A percentile compares a stretch with the other conserved stretches of the same genome.
Evolutionary conservation across 352 stramenopile genomes (phyloP).

Genomic region (Pythium sukuiense): DNA sequence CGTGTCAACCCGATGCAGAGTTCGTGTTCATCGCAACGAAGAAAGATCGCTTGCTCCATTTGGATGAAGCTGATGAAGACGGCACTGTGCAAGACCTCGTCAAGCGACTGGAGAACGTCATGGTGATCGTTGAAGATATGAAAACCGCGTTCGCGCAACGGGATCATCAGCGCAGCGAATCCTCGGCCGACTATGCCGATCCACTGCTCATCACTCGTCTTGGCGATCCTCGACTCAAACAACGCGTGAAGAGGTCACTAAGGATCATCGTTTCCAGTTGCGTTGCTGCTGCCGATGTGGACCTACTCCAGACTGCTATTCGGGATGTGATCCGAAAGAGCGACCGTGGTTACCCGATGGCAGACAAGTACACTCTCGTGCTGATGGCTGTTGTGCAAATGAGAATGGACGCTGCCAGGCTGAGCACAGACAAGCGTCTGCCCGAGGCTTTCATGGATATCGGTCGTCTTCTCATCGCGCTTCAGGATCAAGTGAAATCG

Average conservation of each 20-base stretch:
- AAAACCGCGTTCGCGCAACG: not conserved
- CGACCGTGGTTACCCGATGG: constrained; percentile 2
- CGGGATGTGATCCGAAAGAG: constrained; percentile 2
- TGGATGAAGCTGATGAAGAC: not conserved
- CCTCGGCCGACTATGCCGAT: too few relatives aligned
- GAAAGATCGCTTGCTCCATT: not conserved
- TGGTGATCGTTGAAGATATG: not conserved
- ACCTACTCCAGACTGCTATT: not conserved
- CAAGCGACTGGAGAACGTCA: not conserved
- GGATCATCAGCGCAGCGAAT: too few relatives aligned
- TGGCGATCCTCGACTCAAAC: too few relatives aligned
- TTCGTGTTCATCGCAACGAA: constrained; percentile 23
- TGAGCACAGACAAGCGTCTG: not conserved
- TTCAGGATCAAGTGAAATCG: not conserved
- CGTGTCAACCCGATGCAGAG: constrained; percentile 12
- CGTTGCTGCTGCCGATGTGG: not conserved
- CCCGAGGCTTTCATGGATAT: not conserved
- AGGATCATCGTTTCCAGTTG: constrained; percentile 2
- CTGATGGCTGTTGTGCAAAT: not conserved
- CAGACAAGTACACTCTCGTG: constrained; percentile 10
- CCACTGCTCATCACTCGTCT: too few relatives aligned
- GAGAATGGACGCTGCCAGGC: not conserved
- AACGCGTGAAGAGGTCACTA: not conserved
- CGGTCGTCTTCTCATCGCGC: not conserved
- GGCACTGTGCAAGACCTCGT: too few relatives aligned